Conservation (phyloP, 352 stramenopile species). For the Phytophthora citrophthora region DNA sequence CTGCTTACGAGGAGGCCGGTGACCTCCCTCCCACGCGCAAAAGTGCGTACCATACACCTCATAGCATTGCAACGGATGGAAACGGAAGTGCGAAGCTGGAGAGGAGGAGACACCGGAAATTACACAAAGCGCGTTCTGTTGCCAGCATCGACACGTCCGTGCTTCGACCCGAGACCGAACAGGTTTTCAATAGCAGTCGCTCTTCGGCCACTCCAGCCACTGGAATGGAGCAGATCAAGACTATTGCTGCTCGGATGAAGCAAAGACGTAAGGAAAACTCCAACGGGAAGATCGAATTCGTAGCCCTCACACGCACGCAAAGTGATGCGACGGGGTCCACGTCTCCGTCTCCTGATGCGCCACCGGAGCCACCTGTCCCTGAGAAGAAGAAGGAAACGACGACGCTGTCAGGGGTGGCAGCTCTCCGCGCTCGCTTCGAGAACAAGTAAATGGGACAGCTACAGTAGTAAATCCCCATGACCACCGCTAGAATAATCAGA, state of each 20-base stretch:
- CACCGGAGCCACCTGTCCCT: constrained; percentile 13
- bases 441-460: constrained; percentile 40
- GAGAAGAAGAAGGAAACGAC: constrained; percentile 30
- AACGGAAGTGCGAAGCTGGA: constrained; percentile 30
- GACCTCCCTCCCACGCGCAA: constrained; percentile 32
- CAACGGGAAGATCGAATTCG: constrained; percentile 28
- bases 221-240: constrained; percentile 76
- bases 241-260: constrained; percentile 79
- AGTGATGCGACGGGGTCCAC: constrained; percentile 31
- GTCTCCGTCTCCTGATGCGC: constrained; percentile 8
- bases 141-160: constrained; percentile 70
- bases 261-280: constrained; percentile 53
- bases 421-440: constrained; percentile 79
- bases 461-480: constrained; percentile 6
- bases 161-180: constrained; percentile 23
- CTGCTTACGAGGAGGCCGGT: constrained; percentile 17
- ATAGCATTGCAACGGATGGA: constrained; percentile 23
- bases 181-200: constrained; percentile 22
- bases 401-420: constrained; percentile 64
- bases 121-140: constrained; percentile 60
- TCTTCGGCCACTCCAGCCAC: constrained; percentile 17
- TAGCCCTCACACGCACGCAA: constrained; percentile 27
- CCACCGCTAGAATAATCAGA: constrained; percentile 6
- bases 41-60: constrained; percentile 12
- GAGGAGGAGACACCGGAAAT: constrained; percentile 36